Base-by-base conservation (phyloP, 164 flowering plant species). In the Tetrastigma voinierianum region DNA sequence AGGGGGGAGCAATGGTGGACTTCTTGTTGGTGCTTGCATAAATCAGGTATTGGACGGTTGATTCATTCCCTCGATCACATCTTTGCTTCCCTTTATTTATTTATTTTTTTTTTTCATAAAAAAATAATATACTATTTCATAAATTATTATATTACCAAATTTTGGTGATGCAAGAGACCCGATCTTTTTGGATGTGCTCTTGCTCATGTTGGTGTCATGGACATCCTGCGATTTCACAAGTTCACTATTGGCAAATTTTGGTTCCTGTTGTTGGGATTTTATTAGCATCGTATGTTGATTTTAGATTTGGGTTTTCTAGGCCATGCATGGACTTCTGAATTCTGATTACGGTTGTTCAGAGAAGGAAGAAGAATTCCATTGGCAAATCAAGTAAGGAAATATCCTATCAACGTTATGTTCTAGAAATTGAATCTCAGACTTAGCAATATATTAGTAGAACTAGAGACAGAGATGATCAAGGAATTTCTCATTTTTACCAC, bases 131-230 rank as follows among this genome's bases (percentile, higher is more conserved):
- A 57, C 16, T 12, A 32, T 24, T 16, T 18, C 3, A 12, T 61
- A 32, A 25, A 51, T 61, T 18, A 52, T 11, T n/a, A 52, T 11
- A 59, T 24, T 17, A 64, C 10, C 3, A 18, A 59, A 2, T 64
- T 65, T 53, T 57, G 43, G n/a, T 68, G 55, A 24, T 77, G 66
- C 64, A 88, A 96, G 99, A 85, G 97, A 72, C 98, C 99, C 77
- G 96, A 91, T 84, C 94, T 96, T 58, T 96, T 87, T 81, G 99
- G 99, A 12, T 96, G 99, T 82, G 99, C 92, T 68, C 74, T 96
- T 72, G 96, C 99, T 70, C 97, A 90, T 85, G 99, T 96, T 76
- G 99, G 99, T 78, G 99, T 96, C 10, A 96, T 96, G 99, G 99
- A 96, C 84, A 96, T 96, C 98, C 86, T 96, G 32, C 85, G 98